phyloP scores from a whole-genome alignment of 495 filamentous ascomycete species.

The Tricharina praecox region DNA sequence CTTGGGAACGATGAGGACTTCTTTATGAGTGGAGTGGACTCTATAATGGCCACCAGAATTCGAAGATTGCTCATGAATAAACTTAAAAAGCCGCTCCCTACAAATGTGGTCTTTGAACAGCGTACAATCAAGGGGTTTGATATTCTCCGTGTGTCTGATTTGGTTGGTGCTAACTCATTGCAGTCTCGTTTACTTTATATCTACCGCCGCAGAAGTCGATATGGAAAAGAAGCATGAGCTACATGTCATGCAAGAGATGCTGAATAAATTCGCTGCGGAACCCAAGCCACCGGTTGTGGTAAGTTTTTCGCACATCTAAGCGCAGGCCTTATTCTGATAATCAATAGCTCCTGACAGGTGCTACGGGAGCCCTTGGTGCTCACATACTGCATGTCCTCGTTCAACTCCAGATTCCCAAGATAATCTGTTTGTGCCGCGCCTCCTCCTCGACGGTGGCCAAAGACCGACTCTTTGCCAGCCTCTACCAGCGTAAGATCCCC shows the following conservation, averaged over 20 bases:
- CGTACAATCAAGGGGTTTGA: slow-evolving; percentile 29
- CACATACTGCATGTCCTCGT: slow-evolving; percentile 37
- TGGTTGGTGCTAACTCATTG: not conserved
- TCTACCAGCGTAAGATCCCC: not conserved
- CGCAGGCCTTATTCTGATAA: slow-evolving; percentile 14
- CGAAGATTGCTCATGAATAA: slow-evolving; percentile 21
- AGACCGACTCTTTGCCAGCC: not conserved
- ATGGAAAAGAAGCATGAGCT: slow-evolving; percentile 19
- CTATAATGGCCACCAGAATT: slow-evolving; percentile 36
- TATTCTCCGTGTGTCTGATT: not conserved
- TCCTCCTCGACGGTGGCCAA: not conserved
- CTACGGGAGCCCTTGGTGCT: slow-evolving; percentile 44
- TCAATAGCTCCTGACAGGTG: slow-evolving; percentile 38
- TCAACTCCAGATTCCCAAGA: slow-evolving; percentile 25
- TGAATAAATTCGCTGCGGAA: slow-evolving; percentile 25
- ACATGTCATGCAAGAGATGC: slow-evolving; percentile 22
- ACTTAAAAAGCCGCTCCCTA: slow-evolving; percentile 29
- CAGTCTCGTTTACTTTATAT: not conserved
- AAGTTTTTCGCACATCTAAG: slow-evolving; percentile 11
- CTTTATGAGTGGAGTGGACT: slow-evolving; percentile 40
- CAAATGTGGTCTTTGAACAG: slow-evolving; percentile 35
- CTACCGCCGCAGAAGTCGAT: not conserved
- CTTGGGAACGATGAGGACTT: slow-evolving; percentile 31
- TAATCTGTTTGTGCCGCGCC: slow-evolving; percentile 41
- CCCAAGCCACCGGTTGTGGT: not conserved